Conservation (phyloP, 306 rosid species). For the Dryas alaskensis region DNA sequence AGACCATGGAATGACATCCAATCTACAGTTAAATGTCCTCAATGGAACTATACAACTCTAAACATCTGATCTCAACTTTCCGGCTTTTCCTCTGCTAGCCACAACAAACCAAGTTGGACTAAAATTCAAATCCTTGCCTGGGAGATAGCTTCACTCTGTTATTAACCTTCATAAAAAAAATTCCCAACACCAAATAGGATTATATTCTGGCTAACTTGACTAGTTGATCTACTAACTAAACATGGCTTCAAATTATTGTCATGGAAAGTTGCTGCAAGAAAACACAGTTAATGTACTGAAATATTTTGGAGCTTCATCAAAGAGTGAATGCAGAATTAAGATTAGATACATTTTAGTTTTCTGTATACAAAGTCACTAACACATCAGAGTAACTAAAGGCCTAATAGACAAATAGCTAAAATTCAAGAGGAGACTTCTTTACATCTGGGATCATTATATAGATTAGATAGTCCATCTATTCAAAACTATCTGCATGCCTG, state of each 20-base stretch:
- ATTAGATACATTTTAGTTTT: background rate
- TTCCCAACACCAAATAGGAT: background rate
- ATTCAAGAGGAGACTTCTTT: background rate
- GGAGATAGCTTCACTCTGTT: background rate
- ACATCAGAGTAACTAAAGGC: background rate
- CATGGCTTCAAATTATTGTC: constrained; percentile 23
- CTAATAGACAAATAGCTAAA: background rate
- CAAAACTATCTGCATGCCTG: background rate
- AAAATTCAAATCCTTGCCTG: background rate
- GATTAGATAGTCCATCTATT: background rate
- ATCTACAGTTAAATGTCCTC: background rate
- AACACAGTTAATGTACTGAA: background rate
- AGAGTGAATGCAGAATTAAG: background rate
- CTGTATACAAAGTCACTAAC: background rate
- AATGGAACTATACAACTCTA: background rate
- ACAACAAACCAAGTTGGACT: constrained; percentile 7
- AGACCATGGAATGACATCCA: background rate
- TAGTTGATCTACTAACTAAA: constrained; percentile 17
- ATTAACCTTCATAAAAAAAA: background rate
- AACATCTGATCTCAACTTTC: background rate
- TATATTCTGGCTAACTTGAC: background rate
- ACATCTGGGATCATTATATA: background rate
- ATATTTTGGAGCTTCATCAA: background rate
- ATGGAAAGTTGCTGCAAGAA: background rate
- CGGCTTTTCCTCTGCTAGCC: background rate